Base-by-base conservation (phyloP, 2,329 filamentous ascomycete species). In the Pseudogymnoascus sp. region DNA sequence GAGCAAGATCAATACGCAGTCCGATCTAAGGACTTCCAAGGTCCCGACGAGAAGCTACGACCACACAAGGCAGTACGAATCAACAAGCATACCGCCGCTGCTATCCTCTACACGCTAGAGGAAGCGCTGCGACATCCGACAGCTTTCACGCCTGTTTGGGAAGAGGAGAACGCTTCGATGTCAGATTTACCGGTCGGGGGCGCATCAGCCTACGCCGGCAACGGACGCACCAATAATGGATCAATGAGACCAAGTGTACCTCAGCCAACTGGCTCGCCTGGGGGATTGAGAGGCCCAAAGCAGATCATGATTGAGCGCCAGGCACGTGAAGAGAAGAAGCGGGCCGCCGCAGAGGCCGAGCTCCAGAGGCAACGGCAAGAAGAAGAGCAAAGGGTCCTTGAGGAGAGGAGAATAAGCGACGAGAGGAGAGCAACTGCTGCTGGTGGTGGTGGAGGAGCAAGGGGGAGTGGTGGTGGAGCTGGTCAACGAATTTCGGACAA, bases 101-200 rank as follows among this genome's bases (percentile, higher is more conserved):
- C 94, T 37, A 92, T 99, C 72, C 87, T 96, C 68, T 97, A 89
- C 78, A 86, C 91, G 37, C 84, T 97, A 62, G 92, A 97, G 78
- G 91, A 95, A 77, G 91, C 90, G 37, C 81, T 97, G 67, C 88
- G 92, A 67, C 83, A 87, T 54, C 91, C 93, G 2, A 83, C 91
- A 66, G 79, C 85, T 57, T 95, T 97, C 75, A 95, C 91, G 7
- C 82, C 89, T 22, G 91, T 96, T 74, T 77, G 87, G 67, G 81
- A 87, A 64, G 94, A 99, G 79, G 90, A 96, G 78, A 88, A 90
- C 81, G 90, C 92, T 67, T 84, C 85, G 70, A 97, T 99, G 92
- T 89, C 92, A 68, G 92, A 96, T 73, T 80, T 96, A 68, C 80
- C 84, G 70, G 82, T 84, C 71, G 78, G 79, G 69, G 77, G 79